Percentiles rank a stretch among this genome's conserved stretches.
These are phyloP conservation scores for Tetrapisispora iriomotensis DNA, from an alignment of 805 yeast species.

Conservation along the genomic window DNA sequence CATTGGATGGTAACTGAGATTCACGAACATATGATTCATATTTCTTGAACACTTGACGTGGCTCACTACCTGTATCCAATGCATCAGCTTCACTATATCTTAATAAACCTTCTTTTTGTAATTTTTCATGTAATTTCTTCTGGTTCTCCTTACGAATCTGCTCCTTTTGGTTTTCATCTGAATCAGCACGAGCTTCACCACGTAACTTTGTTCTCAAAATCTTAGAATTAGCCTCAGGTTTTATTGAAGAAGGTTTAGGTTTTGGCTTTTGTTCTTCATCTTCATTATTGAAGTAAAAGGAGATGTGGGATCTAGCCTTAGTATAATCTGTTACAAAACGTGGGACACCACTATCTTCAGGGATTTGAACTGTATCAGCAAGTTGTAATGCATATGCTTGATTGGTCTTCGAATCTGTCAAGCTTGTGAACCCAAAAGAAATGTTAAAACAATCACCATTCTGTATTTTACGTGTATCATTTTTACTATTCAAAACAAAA, in stretches of 20 bases:
- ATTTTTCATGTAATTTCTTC: conserved; percentile 67
- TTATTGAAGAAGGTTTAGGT: conserved; percentile 27
- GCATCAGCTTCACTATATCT: conserved; percentile 76
- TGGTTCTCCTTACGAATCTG: conserved; percentile 77
- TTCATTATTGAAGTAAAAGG: conserved; percentile 73
- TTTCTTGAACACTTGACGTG: conserved; percentile 62
- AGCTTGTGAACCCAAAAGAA: conserved; percentile 64
- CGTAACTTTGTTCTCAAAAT: conserved; percentile 71
- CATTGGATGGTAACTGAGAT: conserved; percentile 77
- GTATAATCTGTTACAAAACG: conserved; percentile 63
- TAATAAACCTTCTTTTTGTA: conserved; percentile 79
- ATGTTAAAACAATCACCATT: conserved; percentile 70
- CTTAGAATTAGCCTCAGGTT: conserved; percentile 40
- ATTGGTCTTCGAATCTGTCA: conserved; percentile 41
- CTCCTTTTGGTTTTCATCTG: conserved; percentile 68
- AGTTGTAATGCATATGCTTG: conserved; percentile 62
- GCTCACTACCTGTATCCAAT: conserved; percentile 38
- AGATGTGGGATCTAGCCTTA: conserved; percentile 61
- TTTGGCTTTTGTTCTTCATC: conserved; percentile 34
- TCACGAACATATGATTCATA: conserved; percentile 93
- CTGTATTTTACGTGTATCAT: conserved; percentile 47
- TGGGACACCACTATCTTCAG: conserved; percentile 40
- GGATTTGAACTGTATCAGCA: conserved; percentile 71
- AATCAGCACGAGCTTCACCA: conserved; percentile 53
- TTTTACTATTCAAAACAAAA: conserved; percentile 62